Base-by-base conservation (phyloP, 257 asterid species). In the Mitragyna speciosa region DNA sequence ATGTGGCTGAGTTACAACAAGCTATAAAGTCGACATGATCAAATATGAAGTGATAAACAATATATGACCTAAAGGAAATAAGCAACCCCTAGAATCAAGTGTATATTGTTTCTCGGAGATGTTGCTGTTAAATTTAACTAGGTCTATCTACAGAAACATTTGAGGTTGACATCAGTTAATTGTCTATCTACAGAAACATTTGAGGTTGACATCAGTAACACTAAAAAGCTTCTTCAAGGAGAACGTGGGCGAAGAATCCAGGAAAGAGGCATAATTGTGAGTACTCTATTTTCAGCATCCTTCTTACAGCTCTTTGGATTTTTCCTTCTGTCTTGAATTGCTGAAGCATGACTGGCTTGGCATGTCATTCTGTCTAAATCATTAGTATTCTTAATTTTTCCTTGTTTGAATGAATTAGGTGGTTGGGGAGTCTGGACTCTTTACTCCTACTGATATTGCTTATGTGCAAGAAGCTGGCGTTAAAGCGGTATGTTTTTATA, bases 401-500 rank as follows among this genome's bases (percentile, higher is more conserved):
- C 43, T 36, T 24, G 12, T 12, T 59, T 56, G 76, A 59, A 68
- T 52, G 43, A 48, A 48, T 54, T 85, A 94, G 98, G 94, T 94
- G 75, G 98, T 94, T 72, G 98, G 98, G 78, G 98, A 94, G 82
- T 92, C 97, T 58, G 98, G 97, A 79, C 97, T 94, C 73, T 94
- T 92, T 61, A 90, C 98, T 65, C 98, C 98, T 61, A 89, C 87
- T 61, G 98, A 94, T 88, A 91, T 94, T 85, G 92, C 91, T 19
- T 92, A 76, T 83, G 97, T 94, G 68, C 98, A 91, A 84, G 95
- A 90, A 83, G 96, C 95, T 66, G 98, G 98, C 78, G 92, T 85
- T 75, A 82, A 87, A 82, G 98, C 98, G 61, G 97, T 94, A 88
- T 85, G 92, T 75, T 79, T 43, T 54, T 10, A 73, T 76, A 39